phyloP scores from a whole-genome alignment of 2,329 filamentous ascomycete genomes.

The Cladophialophora psammophila region DNA sequence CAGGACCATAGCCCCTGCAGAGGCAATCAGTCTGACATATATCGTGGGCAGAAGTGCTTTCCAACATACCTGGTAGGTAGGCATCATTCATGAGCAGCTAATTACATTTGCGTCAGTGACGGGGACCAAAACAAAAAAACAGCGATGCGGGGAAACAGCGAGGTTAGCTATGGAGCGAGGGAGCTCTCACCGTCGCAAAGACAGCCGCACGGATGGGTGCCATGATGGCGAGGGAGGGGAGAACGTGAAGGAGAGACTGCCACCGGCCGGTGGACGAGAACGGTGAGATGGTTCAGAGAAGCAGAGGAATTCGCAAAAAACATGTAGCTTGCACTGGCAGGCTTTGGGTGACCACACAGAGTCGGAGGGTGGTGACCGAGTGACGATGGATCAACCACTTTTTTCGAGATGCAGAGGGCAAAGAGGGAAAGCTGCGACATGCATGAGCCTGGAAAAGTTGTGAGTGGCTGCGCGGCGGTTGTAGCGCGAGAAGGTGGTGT shows the following conservation, averaged over 20 bases:
- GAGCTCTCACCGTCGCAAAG: slow-evolving; percentile 41
- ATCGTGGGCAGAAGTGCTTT: slow-evolving; percentile 29
- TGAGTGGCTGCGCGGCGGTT: slow-evolving; percentile 9
- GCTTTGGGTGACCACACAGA: slow-evolving; percentile 2
- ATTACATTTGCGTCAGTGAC: slow-evolving; percentile 29
- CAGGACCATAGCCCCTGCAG: slow-evolving; percentile 83
- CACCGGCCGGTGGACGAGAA: slow-evolving; percentile 5
- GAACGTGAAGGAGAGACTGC: slow-evolving; percentile 17
- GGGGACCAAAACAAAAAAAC: not conserved
- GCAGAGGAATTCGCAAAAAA: slow-evolving; percentile 1
- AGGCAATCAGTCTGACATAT: slow-evolving; percentile 27
- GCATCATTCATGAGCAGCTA: slow-evolving; percentile 91
- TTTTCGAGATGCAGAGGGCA: slow-evolving; percentile 7
- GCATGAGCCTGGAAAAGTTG: slow-evolving; percentile 1
- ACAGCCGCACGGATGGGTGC: slow-evolving; percentile 40
- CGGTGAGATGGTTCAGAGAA: not conserved
- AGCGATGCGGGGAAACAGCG: slow-evolving; percentile 30
- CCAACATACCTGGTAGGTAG: slow-evolving; percentile 81
- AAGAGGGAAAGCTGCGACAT: slow-evolving; percentile 14
- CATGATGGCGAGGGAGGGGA: slow-evolving; percentile 36
- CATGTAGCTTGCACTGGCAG: not conserved
- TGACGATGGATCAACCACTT: slow-evolving; percentile 18
- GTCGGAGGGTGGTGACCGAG: slow-evolving; percentile 11
- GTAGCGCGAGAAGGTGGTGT: not conserved
- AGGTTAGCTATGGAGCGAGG: slow-evolving; percentile 9